Conservation (phyloP, 116 monocot species). For the Posidonia oceanica region DNA sequence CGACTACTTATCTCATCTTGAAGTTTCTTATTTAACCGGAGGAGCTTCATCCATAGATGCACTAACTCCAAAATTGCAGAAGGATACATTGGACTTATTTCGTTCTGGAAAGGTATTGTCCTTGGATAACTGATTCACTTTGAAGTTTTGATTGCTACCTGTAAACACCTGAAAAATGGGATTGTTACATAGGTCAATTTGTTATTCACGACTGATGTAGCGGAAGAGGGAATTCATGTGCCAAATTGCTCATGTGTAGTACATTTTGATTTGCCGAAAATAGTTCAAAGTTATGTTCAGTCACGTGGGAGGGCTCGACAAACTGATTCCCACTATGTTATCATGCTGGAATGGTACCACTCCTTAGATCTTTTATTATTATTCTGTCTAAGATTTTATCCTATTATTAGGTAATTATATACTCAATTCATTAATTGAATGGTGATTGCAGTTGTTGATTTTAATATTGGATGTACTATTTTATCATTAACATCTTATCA, state of each 20-base stretch:
- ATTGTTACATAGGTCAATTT: conserved; percentile 53
- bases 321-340: conserved; percentile 49
- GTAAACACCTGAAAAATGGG: neutral
- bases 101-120: conserved; percentile 59
- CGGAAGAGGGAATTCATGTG: conserved; percentile 73
- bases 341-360: conserved; percentile 82
- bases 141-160: neutral
- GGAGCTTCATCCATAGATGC: conserved; percentile 60
- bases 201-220: conserved; percentile 82
- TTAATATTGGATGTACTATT: no score
- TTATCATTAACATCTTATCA: no score
- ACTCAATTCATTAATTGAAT: no score
- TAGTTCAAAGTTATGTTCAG: conserved; percentile 75
- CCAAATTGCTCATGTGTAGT: conserved; percentile 85
- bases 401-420: no score
- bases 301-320: conserved; percentile 70
- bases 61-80: conserved; percentile 50
- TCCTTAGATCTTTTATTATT: no score
- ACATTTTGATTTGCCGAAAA: conserved; percentile 83
- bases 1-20: conserved; percentile 46
- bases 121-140: neutral
- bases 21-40: conserved; percentile 75
- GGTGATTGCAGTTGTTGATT: no score
- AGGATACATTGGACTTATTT: conserved; percentile 59
- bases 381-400: no score